Conservation (phyloP, 140 eudicot species). For the Stevia rebaudiana region DNA sequence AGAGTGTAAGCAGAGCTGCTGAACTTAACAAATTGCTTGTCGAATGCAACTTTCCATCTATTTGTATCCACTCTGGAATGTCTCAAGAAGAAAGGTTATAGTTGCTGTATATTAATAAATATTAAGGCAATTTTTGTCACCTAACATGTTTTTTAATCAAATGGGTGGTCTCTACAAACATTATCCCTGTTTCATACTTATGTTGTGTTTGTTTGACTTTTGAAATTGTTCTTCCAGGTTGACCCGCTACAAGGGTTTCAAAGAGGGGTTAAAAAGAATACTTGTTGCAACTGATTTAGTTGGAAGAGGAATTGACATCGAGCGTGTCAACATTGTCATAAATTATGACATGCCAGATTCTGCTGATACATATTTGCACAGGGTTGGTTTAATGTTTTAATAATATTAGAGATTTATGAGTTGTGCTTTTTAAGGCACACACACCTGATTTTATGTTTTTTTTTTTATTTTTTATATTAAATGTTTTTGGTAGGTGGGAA, state of each 20-base stretch:
- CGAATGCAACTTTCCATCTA: conserved; percentile 91
- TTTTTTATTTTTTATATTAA: background rate
- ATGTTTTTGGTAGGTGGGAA: conserved; percentile 65
- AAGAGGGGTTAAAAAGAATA: conserved; percentile 84
- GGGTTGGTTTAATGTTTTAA: conserved; percentile 42
- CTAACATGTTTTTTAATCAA: background rate
- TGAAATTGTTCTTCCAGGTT: conserved; percentile 35
- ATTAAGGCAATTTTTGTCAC: too few species aligned
- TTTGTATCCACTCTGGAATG: conserved; percentile 94
- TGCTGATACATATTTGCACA: conserved; percentile 83
- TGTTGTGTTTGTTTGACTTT: background rate
- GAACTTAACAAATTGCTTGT: conserved; percentile 81
- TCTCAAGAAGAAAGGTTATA: conserved; percentile 98
- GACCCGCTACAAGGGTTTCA: conserved; percentile 83
- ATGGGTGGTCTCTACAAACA: background rate
- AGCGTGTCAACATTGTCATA: conserved; percentile 86
- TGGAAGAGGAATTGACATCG: conserved; percentile 89
- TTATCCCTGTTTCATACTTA: background rate
- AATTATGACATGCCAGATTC: conserved; percentile 98
- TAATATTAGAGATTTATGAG: background rate
- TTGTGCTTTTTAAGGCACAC: background rate
- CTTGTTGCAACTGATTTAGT: conserved; percentile 94
- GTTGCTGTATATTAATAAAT: too few species aligned
- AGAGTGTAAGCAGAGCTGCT: conserved; percentile 87
- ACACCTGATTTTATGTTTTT: background rate